Evolutionary conservation across 176 grass and related monocot genomes (phyloP).

Genomic region (Bolboschoenus planiculmis): DNA sequence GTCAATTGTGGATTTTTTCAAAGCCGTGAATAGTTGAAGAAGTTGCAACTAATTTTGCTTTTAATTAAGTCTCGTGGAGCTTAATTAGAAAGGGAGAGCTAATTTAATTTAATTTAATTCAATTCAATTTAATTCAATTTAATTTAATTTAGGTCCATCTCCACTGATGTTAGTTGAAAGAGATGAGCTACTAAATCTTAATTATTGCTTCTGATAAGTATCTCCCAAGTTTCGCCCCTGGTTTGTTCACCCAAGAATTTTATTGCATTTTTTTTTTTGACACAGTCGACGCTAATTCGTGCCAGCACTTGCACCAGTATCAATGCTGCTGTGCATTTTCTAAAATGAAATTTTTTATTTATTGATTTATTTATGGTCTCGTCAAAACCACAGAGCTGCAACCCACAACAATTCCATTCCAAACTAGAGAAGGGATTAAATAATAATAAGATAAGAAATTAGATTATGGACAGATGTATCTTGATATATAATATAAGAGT

Average conservation of each 20-base stretch:
- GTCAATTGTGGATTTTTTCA: background rate
- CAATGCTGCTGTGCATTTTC: background rate
- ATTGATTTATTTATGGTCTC: background rate
- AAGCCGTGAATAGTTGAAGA: background rate
- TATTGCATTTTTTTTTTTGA: background rate
- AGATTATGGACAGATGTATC: too few relatives aligned
- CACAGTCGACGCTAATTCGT: background rate
- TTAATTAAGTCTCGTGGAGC: background rate
- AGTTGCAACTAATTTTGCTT: background rate
- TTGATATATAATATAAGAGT: too few relatives aligned
- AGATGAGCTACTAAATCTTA: background rate
- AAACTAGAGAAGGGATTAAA: too few relatives aligned
- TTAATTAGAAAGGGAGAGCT: background rate
- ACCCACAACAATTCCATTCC: too few relatives aligned
- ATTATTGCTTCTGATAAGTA: background rate
- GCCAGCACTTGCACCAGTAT: background rate
- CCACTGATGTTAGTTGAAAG: background rate
- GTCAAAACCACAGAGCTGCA: too few relatives aligned
- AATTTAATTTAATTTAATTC: background rate
- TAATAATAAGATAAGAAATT: too few relatives aligned
- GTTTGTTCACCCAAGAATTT: background rate
- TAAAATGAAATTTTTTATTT: background rate
- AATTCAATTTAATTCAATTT: too few relatives aligned
- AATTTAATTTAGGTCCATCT: background rate
- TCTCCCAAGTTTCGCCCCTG: background rate